Conservation (phyloP, 2,329 filamentous ascomycete species). For the Achaetomium macrosporum region DNA sequence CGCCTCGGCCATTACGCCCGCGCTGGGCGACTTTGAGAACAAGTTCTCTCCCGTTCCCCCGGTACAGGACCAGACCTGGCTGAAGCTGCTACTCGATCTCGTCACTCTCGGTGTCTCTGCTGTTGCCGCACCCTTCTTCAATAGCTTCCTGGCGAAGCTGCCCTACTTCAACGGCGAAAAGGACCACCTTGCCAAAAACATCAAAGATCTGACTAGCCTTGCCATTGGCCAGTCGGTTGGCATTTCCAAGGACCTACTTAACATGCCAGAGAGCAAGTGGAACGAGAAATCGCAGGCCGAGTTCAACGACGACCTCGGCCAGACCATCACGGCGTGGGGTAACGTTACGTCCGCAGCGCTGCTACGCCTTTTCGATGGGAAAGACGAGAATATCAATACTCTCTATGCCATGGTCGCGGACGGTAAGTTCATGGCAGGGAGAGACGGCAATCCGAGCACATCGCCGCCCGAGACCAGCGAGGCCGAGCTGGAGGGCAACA, state of each 20-base stretch:
- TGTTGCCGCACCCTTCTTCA: conserved; percentile 24
- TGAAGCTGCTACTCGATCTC: conserved; percentile 28
- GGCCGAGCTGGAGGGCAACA: conserved; percentile 11
- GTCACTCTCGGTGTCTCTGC: conserved; percentile 26
- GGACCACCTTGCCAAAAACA: neutral
- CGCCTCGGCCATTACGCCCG: conserved; percentile 13
- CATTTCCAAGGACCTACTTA: neutral
- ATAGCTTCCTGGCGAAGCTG: too few species aligned
- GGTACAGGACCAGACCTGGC: conserved; percentile 23
- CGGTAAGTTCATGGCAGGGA: conserved; percentile 27
- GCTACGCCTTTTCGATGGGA: neutral
- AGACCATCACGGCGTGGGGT: too few species aligned
- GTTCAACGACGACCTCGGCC: too few species aligned
- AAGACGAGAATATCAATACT: neutral
- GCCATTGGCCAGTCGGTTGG: neutral
- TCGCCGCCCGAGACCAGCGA: neutral
- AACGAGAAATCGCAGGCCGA: too few species aligned
- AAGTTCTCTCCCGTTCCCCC: conserved; percentile 27
- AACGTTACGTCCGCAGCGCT: neutral
- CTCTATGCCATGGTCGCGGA: neutral
- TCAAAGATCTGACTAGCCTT: too few species aligned
- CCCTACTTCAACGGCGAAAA: conserved; percentile 11
- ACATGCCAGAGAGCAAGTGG: too few species aligned
- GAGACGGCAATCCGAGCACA: neutral
- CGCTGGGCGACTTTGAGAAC: conserved; percentile 22